Percentiles rank a stretch among this genome's conserved stretches.
These are phyloP conservation scores for Amoeboaphelidium protococcarum DNA, from an alignment of 371 early-diverging fungal species.

Conservation along the genomic window DNA sequence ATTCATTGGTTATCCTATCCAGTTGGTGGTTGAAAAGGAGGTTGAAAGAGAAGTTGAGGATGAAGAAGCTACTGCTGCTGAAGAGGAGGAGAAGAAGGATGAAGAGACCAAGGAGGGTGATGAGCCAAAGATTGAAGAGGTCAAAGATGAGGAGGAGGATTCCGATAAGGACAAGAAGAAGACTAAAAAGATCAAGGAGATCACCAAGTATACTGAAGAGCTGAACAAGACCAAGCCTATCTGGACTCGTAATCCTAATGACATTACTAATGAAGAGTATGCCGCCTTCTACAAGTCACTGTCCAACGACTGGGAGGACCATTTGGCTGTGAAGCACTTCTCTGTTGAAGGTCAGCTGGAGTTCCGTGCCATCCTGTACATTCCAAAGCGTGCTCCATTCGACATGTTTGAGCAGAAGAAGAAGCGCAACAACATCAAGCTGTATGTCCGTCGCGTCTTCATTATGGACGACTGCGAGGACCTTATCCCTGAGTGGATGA, in stretches of 20 bases:
- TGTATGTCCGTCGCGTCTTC: slow-evolving; percentile 81
- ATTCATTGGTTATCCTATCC: slow-evolving; percentile 81
- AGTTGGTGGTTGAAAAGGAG: slow-evolving; percentile 15
- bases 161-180: slow-evolving; percentile 10
- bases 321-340: slow-evolving; percentile 29
- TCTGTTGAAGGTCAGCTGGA: slow-evolving; percentile 63
- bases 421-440: slow-evolving; percentile 37
- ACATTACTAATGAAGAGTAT: slow-evolving; percentile 50
- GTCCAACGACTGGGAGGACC: slow-evolving; percentile 32
- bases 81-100: slow-evolving; percentile 12
- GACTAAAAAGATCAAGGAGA: slow-evolving; percentile 22
- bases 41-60: slow-evolving; percentile 19
- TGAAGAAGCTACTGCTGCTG: slow-evolving; percentile 18
- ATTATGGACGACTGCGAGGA: slow-evolving; percentile 70
- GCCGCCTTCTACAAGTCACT: slow-evolving; percentile 54
- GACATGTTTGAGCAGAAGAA: slow-evolving; percentile 28
- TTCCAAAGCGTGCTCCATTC: slow-evolving; percentile 39
- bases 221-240: slow-evolving; percentile 65
- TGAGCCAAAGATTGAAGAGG: too few species aligned
- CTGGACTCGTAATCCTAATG: slow-evolving; percentile 61
- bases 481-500: slow-evolving; percentile 56
- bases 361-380: slow-evolving; percentile 54
- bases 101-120: slow-evolving; percentile 13
- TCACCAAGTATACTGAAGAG: slow-evolving; percentile 28
- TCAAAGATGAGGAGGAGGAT: slow-evolving; percentile 13